Evolutionary conservation across 352 stramenopile species (phyloP), one percentile per base, ranked within the genome.

Genomic region (Globisporangium nodosum): DNA sequence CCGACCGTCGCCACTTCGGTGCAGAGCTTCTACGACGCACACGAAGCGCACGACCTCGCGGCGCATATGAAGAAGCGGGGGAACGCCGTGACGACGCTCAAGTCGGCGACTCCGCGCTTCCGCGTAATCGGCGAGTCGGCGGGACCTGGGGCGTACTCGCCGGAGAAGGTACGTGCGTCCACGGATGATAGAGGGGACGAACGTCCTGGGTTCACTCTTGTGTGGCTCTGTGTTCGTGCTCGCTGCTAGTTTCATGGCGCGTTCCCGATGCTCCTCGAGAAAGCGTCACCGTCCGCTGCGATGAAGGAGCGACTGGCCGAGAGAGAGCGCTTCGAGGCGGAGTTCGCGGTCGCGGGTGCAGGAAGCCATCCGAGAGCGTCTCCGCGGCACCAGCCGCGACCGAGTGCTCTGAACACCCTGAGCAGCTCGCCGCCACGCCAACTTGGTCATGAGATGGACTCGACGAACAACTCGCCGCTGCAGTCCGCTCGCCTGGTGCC

Each of bases 91-190:
- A 57, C 59, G 5, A 57, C 57, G 8, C 59, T 88, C 16, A 70
- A 83, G 39, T 88, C 78, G n/a, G 56, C 64, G 21, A 75, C 71
- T 3, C 70, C 74, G 27, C 71, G 78, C 16, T 86, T 88, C 52
- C 43, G 33, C 11, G 20, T 49, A 7, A 66, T 39, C 31, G 33
- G 16, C 16, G 56, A 48, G 15, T 61, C 35, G 5, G 52, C 56
- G 31, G 78, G 74, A 2, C 73, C 78, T 2, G 75, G 71, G 0
- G 58, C 62, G 9, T 88, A 88, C 57, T 74, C 64, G 12, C 68
- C 68, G 4, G 78, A 85, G 58, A 63, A 60, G 52, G 78, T 88
- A 66, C 35, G 42, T 21, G 24, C 24, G 24, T 27, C 24, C 24
- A 27, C 24, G 24, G 24, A 27, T 27, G 24, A 3, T 3, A 27